Base-by-base conservation (phyloP, 1,284 basidiomycete genomes). In the Peniophora sp. region DNA sequence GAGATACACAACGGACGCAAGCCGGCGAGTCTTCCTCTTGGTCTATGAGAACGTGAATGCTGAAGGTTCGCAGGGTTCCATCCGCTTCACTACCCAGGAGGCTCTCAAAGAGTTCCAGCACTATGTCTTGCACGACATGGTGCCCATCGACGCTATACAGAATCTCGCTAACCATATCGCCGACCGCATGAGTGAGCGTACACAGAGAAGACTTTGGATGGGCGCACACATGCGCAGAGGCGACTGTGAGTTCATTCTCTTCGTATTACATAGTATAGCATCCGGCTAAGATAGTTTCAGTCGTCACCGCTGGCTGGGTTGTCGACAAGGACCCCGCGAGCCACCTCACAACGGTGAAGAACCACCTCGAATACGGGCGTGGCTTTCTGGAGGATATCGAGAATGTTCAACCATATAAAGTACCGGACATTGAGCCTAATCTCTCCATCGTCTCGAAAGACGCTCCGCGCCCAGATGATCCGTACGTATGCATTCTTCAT, bases 191-290 rank as follows among this genome's bases (percentile, higher is more conserved):
- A 55, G 52, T 24, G 60, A 22, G 44, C 44, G 63, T 19, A 56
- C 59, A 16, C 65, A 65, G 24, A 54, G 67, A 1, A 54, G 67
- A 17, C 63, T 64, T 51, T 74, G 72, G 72, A 59, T 69, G 57
- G 65, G 65, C 3, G 60, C 67, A 2, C 71, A 74, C 45, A 62
- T 77, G 72, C 67, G 73, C 24, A 61, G 73, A 32, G 74, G 74
- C 1, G 75, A 74, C 49, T 75, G 67, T 70, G 52, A 60, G 69
- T 38, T 2, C 20, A 17, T 27, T 27, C 16, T 3, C n/a, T 6
- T 16, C n/a, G n/a, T n/a, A n/a, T 8, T 20, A 6, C 19, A 20
- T 17, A 17, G 8, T 41, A 8, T 41, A 41, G 10, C 34, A 10
- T n/a, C 16, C n/a, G 8, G 19, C 38, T 20, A 8, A 39, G 38